Evolutionary conservation across 106 monocot genomes (phyloP), one percentile per base, ranked within the genome.

Genomic region (Acanthochlamys bracteata): DNA sequence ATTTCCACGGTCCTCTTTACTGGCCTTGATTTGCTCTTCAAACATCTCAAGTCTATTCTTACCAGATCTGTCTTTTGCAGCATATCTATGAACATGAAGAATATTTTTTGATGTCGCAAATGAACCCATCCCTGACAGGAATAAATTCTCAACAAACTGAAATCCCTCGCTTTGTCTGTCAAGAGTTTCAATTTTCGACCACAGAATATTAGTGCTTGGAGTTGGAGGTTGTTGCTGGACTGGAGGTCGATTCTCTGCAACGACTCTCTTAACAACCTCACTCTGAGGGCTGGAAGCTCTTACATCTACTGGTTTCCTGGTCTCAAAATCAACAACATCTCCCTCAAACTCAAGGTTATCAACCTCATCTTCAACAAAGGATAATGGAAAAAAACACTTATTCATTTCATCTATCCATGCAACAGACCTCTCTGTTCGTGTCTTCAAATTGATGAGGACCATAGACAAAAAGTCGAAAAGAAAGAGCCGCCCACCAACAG

Each of bases 381-480:
- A 17, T 8, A 57, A 17, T 4, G 85, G 85, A 46, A 86, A 86
- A 57, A 86, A 86, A 57, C 81, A 78, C 23, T 75, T 78, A 2
- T 71, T 62, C 11, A 45, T 19, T 21, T 78, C 82, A 49, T 86
- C 85, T 42, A 85, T 72, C 85, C 85, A 85, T 16, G 85, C 61
- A 23, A 85, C 49, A 4, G 85, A 85, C 0, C 59, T 14, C 10
- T 66, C 69, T 20, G 66, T 72, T 41, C 43, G 57, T 11, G 72
- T 78, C 22, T 27, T 66, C 72, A 75, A 39, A 54, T 86, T 78
- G 14, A 73, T 64, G 61, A 78, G 41, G 41, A 70, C 66, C 81
- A 86, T 82, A 0, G 81, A 86, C 23, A 86, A 56, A 55, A 82
- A 81, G 69, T 86, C 85, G 39, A 86, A 64, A n/a, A 81, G 47